These are phyloP conservation scores for Neurospora sp. DNA, from an alignment of 495 filamentous ascomycete species.

Conservation along the genomic window DNA sequence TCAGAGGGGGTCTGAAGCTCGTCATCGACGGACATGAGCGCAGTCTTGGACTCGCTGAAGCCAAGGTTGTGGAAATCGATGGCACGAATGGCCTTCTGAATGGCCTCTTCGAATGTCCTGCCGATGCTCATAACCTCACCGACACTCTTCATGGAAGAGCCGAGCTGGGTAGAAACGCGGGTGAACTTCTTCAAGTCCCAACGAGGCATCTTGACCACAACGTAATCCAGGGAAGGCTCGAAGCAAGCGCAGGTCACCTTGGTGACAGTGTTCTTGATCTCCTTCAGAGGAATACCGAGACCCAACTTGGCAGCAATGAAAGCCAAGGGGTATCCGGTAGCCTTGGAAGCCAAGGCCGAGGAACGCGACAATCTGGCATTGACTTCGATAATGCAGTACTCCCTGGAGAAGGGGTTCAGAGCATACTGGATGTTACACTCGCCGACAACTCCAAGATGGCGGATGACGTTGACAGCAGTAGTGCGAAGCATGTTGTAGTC, in stretches of 20 bases:
- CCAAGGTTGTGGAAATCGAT: conserved; percentile 94
- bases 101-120: conserved; percentile 92
- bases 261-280: conserved; percentile 93
- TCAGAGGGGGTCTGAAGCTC: conserved; percentile 97
- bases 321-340: conserved; percentile 90
- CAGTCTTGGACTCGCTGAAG: conserved; percentile 72
- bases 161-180: conserved; percentile 85
- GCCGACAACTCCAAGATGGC: conserved; percentile 91
- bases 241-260: conserved; percentile 96
- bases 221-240: conserved; percentile 97
- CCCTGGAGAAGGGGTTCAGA: conserved; percentile 88
- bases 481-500: conserved; percentile 99
- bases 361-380: conserved; percentile 93
- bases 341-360: conserved; percentile 91
- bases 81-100: conserved; percentile 93
- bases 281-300: conserved; percentile 87
- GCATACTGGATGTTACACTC: conserved; percentile 99
- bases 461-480: conserved; percentile 96
- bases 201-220: conserved; percentile 96
- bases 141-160: conserved; percentile 99
- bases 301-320: conserved; percentile 96
- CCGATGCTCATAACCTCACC: conserved; percentile 99
- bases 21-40: conserved; percentile 89
- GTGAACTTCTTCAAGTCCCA: conserved; percentile 99
- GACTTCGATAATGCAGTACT: conserved; percentile 99